Base-by-base conservation (phyloP, 1,139 yeast species). In the Diutina catenulata region DNA sequence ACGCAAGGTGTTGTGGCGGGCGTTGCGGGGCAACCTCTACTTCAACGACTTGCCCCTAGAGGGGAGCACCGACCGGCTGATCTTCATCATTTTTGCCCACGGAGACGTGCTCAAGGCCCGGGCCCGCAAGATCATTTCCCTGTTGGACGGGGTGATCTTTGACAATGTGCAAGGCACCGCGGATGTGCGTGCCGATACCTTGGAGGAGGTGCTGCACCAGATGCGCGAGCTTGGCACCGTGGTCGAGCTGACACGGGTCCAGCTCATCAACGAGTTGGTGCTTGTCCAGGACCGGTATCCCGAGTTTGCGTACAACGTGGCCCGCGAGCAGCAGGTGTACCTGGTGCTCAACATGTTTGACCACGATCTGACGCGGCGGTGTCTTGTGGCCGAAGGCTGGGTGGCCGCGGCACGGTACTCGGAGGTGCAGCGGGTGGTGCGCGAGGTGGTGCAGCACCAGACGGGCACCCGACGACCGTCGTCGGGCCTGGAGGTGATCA, bases 311-410 rank as follows among this genome's bases (percentile, higher is more conserved):
- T 61, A 56, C 41, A 66, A 68, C 19, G 63, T 84, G 29, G 66
- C 70, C 39, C 72, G 83, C 49, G 98, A 91, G 51, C 77, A 78
- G 51, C 67, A 79, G 24, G 77, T 87, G 28, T 86, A 76, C 56
- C 74, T 79, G 46, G 71, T 83, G 0, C 66, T 91, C 54, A 88
- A 88, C 57, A 68, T 74, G 49, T 87, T 88, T 58, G 83, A 81
- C 52, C 84, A 78, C 55, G 96, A 88, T 55, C 75, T 78, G 42
- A 76, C 86, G 28, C 73, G 97, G 58, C 74, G 91, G 49, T 82
- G 94, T 43, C 64, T 91, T 40, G 86, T 91, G 42, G 97, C 94
- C n/a, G 98, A 91, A 64, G 99, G 97, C 24, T 91, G 98, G 98
- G 71, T 87, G 27, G 94, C 94, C 1, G 49, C 47, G 23, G 44